phyloP scores from a whole-genome alignment of 176 grass and related monocot genomes.

The Areca catechu region DNA sequence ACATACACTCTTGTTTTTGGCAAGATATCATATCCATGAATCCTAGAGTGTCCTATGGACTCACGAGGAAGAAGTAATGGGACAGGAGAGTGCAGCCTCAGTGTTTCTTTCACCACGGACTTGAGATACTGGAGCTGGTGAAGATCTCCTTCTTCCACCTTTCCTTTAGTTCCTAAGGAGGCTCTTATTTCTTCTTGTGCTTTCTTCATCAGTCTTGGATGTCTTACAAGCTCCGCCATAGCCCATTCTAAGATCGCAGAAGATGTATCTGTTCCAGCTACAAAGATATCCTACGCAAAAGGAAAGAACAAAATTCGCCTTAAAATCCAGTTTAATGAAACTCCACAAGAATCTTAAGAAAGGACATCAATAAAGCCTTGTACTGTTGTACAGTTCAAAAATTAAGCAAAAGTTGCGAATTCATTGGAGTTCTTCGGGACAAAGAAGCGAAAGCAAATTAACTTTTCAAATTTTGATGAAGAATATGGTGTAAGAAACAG shows the following conservation, averaged over 20 bases:
- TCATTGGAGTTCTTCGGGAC: too few relatives aligned
- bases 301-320: too few relatives aligned
- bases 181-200: slow-evolving; percentile 23
- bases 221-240: slow-evolving; percentile 20
- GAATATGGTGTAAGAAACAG: not conserved
- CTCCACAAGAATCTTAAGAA: too few relatives aligned
- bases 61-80: slow-evolving; percentile 29
- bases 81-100: slow-evolving; percentile 28
- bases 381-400: too few relatives aligned
- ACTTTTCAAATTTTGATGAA: too few relatives aligned
- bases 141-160: slow-evolving; percentile 20
- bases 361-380: too few relatives aligned
- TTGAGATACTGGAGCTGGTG: slow-evolving; percentile 23
- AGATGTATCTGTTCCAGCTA: slow-evolving; percentile 25
- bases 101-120: slow-evolving; percentile 34
- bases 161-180: not conserved
- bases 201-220: slow-evolving; percentile 12
- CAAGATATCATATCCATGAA: slow-evolving; percentile 26
- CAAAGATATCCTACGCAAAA: slow-evolving; percentile 19
- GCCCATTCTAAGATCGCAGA: slow-evolving; percentile 21
- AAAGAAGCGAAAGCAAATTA: too few relatives aligned
- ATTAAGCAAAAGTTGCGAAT: too few relatives aligned
- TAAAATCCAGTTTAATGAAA: too few relatives aligned
- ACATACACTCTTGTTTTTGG: too few relatives aligned
- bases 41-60: slow-evolving; percentile 1